These are phyloP conservation scores for Paraglomus occultum DNA, from an alignment of 192 early-diverging fungal species.

Conservation along the genomic window DNA sequence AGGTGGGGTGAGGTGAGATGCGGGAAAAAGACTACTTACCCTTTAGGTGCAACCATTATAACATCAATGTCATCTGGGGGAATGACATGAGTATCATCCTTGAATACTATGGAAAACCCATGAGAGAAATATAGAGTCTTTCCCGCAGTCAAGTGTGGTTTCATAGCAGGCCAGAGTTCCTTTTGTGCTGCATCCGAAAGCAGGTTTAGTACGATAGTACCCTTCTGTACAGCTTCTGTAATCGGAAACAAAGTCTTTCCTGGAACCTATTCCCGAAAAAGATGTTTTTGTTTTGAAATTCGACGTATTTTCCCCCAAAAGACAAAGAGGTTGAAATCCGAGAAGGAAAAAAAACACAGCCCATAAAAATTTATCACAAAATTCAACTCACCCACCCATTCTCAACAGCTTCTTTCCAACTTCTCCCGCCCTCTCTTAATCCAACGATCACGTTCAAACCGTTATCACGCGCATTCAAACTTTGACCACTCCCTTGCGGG, in stretches of 20 bases:
- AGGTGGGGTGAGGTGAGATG: no score
- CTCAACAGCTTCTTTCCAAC: slow-evolving; percentile 86
- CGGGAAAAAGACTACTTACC: slow-evolving; percentile 19
- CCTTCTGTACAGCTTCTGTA: slow-evolving; percentile 86
- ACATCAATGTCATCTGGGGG: slow-evolving; percentile 94
- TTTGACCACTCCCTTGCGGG: slow-evolving; percentile 91
- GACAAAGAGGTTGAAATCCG: neutral
- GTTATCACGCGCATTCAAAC: slow-evolving; percentile 94
- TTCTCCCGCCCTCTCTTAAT: slow-evolving; percentile 81
- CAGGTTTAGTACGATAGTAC: slow-evolving; percentile 90
- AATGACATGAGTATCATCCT: slow-evolving; percentile 85
- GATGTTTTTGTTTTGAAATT: neutral
- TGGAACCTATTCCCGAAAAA: slow-evolving; percentile 45
- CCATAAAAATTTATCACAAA: neutral
- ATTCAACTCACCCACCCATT: slow-evolving; percentile 78
- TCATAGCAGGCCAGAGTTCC: slow-evolving; percentile 84
- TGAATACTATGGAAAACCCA: slow-evolving; percentile 94
- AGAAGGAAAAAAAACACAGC: neutral
- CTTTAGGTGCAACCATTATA: slow-evolving; percentile 95
- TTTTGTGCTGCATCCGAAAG: slow-evolving; percentile 96
- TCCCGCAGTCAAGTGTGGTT: slow-evolving; percentile 87
- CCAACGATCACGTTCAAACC: slow-evolving; percentile 96
- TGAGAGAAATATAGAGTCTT: slow-evolving; percentile 99
- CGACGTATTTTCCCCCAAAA: neutral
- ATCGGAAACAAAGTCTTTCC: slow-evolving; percentile 95